Base-by-base conservation (phyloP, 148 eudicot species). In the Rhododendron henanense region DNA sequence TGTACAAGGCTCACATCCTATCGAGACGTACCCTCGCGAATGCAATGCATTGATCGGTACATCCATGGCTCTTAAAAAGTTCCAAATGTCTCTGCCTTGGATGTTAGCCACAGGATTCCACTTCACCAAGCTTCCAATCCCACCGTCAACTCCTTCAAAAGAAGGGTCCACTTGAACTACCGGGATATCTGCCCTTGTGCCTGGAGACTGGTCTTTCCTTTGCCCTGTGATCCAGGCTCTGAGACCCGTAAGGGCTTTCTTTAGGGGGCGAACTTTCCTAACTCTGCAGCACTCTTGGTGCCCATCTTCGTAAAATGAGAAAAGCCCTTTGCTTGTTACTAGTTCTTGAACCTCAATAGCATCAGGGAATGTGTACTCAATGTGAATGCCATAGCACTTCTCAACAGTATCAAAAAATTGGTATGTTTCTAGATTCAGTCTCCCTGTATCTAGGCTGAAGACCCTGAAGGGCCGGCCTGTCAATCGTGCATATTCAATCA, bases 181-280 rank as follows among this genome's bases (percentile, higher is more conserved):
- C 11, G 86, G 86, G 61, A 84, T 23, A 11, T 51, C 80, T 9
- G 86, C 65, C 50, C 86, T 84, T 19, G 86, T 84, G 47, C 86
- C 86, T 2, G 86, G 86, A 9, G 85, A 84, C 69, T 84, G 85
- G 53, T 84, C 86, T 75, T 84, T 84, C 75, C 86, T 84, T 53
- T 84, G 86, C 21, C 86, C 86, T 1, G 86, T 84, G 67, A 84
- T 74, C 86, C 86, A 84, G 63, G 86, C 86, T 21, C 86, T 33
- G 23, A 84, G 69, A 2, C 81, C 86, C 73, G 75, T 84, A 13
- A 84, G 81, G 48, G 69, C 81, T 31, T 45, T 48, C 69, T 69
- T 33, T 73, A 84, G 35, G 50, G 86, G 86, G 35, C 51, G 55
- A 65, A 84, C 86, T 63, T 84, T 84, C 86, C 81, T 74, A 50